Conservation (phyloP, 768 basidiomycete species). For the Phylloporus rhodoxanthus region DNA sequence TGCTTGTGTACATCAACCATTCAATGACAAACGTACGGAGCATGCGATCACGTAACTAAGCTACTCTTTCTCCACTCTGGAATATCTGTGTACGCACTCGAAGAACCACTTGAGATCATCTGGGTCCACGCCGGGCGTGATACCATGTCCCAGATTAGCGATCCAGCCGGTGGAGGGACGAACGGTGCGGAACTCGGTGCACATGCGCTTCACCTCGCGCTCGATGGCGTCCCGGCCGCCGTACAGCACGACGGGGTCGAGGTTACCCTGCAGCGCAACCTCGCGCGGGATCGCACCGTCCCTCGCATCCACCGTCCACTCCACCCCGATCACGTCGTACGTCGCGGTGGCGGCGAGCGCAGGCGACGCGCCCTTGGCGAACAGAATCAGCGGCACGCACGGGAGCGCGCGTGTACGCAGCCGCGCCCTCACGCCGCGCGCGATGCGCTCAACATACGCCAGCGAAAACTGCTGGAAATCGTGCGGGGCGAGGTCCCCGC, state of each 20-base stretch:
- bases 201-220: slow-evolving; percentile 75
- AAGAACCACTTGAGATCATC: slow-evolving; percentile 91
- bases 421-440: slow-evolving; percentile 54
- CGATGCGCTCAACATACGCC: slow-evolving; percentile 71
- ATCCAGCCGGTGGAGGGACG: slow-evolving; percentile 77
- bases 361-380: slow-evolving; percentile 90
- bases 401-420: slow-evolving; percentile 52
- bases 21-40: slow-evolving; percentile 9
- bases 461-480: slow-evolving; percentile 83
- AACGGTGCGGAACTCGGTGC: slow-evolving; percentile 57
- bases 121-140: slow-evolving; percentile 92
- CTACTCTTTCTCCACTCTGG: slow-evolving; percentile 24
- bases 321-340: slow-evolving; percentile 86
- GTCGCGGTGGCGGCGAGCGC: slow-evolving; percentile 61
- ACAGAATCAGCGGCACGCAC: slow-evolving; percentile 77
- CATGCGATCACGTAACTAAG: background rate
- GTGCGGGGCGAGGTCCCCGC: slow-evolving; percentile 83
- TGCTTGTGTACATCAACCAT: slow-evolving; percentile 17
- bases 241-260: slow-evolving; percentile 84
- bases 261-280: slow-evolving; percentile 83
- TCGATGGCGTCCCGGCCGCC: slow-evolving; percentile 86
- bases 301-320: slow-evolving; percentile 82
- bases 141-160: slow-evolving; percentile 94
- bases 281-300: slow-evolving; percentile 53
- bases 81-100: slow-evolving; percentile 83